phyloP scores from a whole-genome alignment of 805 yeast species.

The Hanseniaspora pseudoguilliermondii region DNA sequence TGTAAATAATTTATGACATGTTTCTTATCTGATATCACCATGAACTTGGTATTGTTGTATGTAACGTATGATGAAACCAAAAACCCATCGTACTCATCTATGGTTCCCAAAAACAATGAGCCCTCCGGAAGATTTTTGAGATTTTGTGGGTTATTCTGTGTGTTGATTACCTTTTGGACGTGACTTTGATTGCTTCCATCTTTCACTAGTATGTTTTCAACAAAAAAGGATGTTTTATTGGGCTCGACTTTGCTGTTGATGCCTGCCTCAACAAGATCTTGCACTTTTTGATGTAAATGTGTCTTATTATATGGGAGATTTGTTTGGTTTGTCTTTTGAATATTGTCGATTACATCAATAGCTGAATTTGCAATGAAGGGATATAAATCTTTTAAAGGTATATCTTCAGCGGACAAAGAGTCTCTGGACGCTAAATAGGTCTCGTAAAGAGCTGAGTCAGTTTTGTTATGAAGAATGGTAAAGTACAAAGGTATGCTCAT shows the following conservation, averaged over 20 bases:
- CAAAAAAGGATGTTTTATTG: not conserved
- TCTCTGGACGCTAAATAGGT: conserved; percentile 34
- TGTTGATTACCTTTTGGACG: not conserved
- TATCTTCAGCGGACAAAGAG: conserved; percentile 27
- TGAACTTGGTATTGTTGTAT: conserved; percentile 72
- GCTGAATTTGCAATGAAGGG: conserved; percentile 86
- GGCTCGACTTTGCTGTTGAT: not conserved
- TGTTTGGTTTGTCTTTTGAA: conserved; percentile 32
- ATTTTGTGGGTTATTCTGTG: not conserved
- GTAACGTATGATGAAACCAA: conserved; percentile 75
- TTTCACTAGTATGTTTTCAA: not conserved
- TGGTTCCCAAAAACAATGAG: conserved; percentile 51
- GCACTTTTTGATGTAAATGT: conserved; percentile 5
- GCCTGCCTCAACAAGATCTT: not conserved
- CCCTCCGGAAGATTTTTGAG: not conserved
- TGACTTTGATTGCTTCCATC: not conserved
- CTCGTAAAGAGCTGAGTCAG: conserved; percentile 78
- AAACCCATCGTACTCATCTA: conserved; percentile 78
- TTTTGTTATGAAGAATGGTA: conserved; percentile 65
- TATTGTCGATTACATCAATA: conserved; percentile 79
- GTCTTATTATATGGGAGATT: conserved; percentile 5
- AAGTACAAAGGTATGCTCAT: conserved; percentile 65
- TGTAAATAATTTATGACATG: conserved; percentile 45
- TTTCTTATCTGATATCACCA: conserved; percentile 47
- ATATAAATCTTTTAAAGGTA: conserved; percentile 56